Base-by-base conservation (phyloP, 371 early-diverging fungal species). In the Rhizomucor pusillus region DNA sequence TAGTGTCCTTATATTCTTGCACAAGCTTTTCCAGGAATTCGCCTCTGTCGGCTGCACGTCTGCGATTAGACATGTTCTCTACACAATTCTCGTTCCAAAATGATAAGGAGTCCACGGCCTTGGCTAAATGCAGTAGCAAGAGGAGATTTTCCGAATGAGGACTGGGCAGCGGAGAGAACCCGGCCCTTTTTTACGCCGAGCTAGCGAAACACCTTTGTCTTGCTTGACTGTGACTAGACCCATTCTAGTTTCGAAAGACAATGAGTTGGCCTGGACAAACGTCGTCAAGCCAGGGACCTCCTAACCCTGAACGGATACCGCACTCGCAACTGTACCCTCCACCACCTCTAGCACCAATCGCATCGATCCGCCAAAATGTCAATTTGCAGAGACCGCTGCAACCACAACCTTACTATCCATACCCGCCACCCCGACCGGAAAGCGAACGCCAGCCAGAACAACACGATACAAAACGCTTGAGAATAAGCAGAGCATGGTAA, bases 401-500 rank as follows among this genome's bases (percentile, higher is more conserved):
- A 44, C 60, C 60, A 6, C 60, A 60, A 40, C 60, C 60, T 39
- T 60, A 55, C 24, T n/a, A 46, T 4, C 48, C 54, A 23, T 36
- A 18, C 22, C 29, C 43, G 14, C 25, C 24, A 23, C 56, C 36
- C 9, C 50, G 29, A 47, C 25, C 46, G 9, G 16, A 40, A 54
- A 7, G 29, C 29, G 29, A 29, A 29, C 29, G 3, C 19, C 45
- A 29, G 29, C 29, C 29, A 29, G 29, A 29, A 29, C 29, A 29
- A 1, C 52, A 50, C 14, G 60, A 63, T 13, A 24, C 40, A 5
- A 66, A 68, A 57, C 62, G 77, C 25, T 63, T 65, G 23, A 63
- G 77, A 43, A 69, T 73, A 2, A 76, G 68, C 35, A 45, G 77
- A 56, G 77, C 77, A 46, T 76, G 77, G 77, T 76, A 61, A 59